Conservation (phyloP, 176 grass and related monocot species). For the Melocanna baccifera region DNA sequence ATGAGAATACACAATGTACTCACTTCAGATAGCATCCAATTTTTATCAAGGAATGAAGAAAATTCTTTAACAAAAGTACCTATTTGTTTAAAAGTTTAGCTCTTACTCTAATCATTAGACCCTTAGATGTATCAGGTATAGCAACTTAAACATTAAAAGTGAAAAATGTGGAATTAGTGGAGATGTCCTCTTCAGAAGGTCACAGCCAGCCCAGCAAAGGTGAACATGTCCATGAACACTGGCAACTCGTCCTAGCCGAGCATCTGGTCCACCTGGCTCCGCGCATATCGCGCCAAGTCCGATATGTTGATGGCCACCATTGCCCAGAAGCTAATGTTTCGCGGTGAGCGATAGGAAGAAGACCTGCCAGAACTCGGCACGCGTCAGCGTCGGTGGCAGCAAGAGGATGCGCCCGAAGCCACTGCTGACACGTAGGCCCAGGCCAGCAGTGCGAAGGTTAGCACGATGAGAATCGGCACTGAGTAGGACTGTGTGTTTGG, state of each 20-base stretch:
- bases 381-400: conserved; percentile 49
- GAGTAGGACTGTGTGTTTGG: too few relatives aligned
- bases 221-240: conserved; percentile 86
- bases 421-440: conserved; percentile 78
- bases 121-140: too few relatives aligned
- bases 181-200: too few relatives aligned
- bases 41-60: too few relatives aligned
- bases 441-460: conserved; percentile 64
- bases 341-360: conserved; percentile 93
- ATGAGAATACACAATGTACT: too few relatives aligned
- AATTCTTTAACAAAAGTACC: too few relatives aligned
- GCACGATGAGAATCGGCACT: conserved; percentile 65
- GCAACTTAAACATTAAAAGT: too few relatives aligned
- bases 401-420: conserved; percentile 80
- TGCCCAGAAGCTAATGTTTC: conserved; percentile 98
- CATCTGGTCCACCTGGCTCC: conserved; percentile 78
- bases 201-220: conserved; percentile 79
- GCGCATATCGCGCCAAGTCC: conserved; percentile 80
- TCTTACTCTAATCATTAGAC: too few relatives aligned
- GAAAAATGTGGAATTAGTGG: too few relatives aligned
- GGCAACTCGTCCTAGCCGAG: conserved; percentile 78
- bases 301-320: conserved; percentile 91
- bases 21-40: too few relatives aligned
- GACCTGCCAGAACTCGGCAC: conserved; percentile 63
- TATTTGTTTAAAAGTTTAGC: too few relatives aligned